phyloP scores from a whole-genome alignment of 208 protist genomes.

The Acanthamoeba culbertsoni region DNA sequence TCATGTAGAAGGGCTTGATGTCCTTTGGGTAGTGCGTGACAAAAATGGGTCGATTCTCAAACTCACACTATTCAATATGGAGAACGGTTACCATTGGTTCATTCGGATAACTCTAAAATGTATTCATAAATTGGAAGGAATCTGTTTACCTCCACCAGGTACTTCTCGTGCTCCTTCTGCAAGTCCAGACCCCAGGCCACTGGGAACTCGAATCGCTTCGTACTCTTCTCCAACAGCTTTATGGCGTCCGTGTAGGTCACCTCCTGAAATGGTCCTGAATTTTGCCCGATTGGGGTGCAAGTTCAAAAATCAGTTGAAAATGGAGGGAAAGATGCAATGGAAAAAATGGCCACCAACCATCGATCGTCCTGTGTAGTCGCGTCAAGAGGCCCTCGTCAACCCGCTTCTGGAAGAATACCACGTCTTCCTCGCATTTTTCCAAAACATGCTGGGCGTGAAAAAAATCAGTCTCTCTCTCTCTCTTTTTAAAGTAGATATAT shows the following conservation, averaged over 20 bases:
- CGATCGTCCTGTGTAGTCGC: neutral
- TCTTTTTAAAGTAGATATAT: no score
- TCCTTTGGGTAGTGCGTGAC: slow-evolving; percentile 83
- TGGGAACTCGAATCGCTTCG: slow-evolving; percentile 65
- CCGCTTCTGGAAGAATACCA: slow-evolving; percentile 32
- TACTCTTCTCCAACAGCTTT: slow-evolving; percentile 67
- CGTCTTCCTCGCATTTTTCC: slow-evolving; percentile 5
- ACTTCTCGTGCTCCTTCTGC: slow-evolving; percentile 83
- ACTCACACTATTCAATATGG: neutral
- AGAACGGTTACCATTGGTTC: no score
- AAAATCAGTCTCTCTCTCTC: neutral
- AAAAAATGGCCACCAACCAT: neutral
- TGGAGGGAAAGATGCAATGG: neutral
- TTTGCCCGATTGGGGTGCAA: neutral
- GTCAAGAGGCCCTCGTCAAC: neutral
- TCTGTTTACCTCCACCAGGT: slow-evolving; percentile 45
- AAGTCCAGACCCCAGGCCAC: slow-evolving; percentile 81
- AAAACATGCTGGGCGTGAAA: neutral
- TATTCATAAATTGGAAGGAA: no score
- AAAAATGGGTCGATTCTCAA: slow-evolving; percentile 72
- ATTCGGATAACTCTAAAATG: no score
- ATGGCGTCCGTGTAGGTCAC: slow-evolving; percentile 82
- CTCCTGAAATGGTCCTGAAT: slow-evolving; percentile 59
- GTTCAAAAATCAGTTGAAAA: neutral
- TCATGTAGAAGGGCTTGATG: slow-evolving; percentile 87